Conservation (phyloP, 495 filamentous ascomycete species). For the Aspergillus conjunctus region DNA sequence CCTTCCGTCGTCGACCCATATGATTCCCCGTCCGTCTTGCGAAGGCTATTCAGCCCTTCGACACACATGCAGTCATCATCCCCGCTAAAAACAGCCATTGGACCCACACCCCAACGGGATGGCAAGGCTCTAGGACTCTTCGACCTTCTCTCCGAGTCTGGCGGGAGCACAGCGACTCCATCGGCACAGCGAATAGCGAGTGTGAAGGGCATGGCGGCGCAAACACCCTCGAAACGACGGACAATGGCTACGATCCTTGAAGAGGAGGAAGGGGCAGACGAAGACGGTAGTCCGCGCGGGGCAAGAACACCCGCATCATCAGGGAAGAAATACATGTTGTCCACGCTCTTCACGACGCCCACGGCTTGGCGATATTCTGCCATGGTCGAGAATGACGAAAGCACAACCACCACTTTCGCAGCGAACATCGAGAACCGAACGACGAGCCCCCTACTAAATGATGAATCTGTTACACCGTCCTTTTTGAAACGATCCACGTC, state of each 20-base stretch:
- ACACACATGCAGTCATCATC: slow-evolving; percentile 39
- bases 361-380: slow-evolving; percentile 50
- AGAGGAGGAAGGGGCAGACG: slow-evolving; percentile 35
- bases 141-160: slow-evolving; percentile 71
- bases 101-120: slow-evolving; percentile 90
- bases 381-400: slow-evolving; percentile 39
- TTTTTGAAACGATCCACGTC: slow-evolving; percentile 67
- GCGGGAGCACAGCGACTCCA: slow-evolving; percentile 49
- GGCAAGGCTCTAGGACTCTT: slow-evolving; percentile 89
- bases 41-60: slow-evolving; percentile 63
- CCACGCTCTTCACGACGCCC: slow-evolving; percentile 66
- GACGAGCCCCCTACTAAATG: background rate
- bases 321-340: slow-evolving; percentile 61
- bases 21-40: slow-evolving; percentile 58
- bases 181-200: slow-evolving; percentile 37
- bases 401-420: background rate
- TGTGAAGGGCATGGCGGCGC: slow-evolving; percentile 34
- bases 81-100: slow-evolving; percentile 56
- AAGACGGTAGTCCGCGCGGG: slow-evolving; percentile 38
- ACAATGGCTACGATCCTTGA: slow-evolving; percentile 35
- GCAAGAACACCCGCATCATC: slow-evolving; percentile 63
- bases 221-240: slow-evolving; percentile 45
- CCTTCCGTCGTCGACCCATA: slow-evolving; percentile 56
- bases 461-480: slow-evolving; percentile 61
- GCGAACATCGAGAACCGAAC: slow-evolving; percentile 19